Conservation (phyloP, 2,329 filamentous ascomycete genomes). For the Neofusicoccum sp. region DNA sequence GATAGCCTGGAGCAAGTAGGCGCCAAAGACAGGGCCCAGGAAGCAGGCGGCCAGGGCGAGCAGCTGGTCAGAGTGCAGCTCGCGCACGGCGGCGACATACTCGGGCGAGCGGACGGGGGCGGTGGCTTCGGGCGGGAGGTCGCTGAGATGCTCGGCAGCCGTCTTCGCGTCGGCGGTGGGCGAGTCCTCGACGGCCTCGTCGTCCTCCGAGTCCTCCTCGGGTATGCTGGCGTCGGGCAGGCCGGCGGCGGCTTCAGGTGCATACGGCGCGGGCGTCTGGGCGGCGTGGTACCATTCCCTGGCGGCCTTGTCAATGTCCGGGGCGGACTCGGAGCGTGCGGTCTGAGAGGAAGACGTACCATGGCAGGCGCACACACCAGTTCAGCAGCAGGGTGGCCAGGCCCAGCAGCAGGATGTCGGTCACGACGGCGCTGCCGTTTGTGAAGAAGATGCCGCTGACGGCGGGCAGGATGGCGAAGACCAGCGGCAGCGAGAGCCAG, state of each 20-base stretch:
- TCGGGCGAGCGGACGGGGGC: slow-evolving; percentile 22
- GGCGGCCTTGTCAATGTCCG: not conserved
- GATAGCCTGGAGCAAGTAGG: slow-evolving; percentile 79
- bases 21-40: slow-evolving; percentile 71
- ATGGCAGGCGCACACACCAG: slow-evolving; percentile 87
- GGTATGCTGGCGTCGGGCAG: slow-evolving; percentile 24
- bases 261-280: slow-evolving; percentile 28
- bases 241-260: not conserved
- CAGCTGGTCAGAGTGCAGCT: slow-evolving; percentile 73
- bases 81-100: slow-evolving; percentile 49
- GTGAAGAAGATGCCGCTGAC: slow-evolving; percentile 81
- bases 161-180: slow-evolving; percentile 4
- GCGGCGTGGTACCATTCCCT: slow-evolving; percentile 56
- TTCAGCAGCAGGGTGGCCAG: slow-evolving; percentile 84
- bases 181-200: slow-evolving; percentile 10
- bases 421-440: slow-evolving; percentile 78
- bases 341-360: slow-evolving; percentile 54
- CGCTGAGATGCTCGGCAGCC: not conserved
- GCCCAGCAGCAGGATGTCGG: slow-evolving; percentile 77
- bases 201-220: slow-evolving; percentile 31
- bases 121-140: not conserved
- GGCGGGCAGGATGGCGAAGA: slow-evolving; percentile 80
- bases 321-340: not conserved
- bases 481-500: slow-evolving; percentile 78
- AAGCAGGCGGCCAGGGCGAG: slow-evolving; percentile 77